A percentile compares a stretch with the other conserved stretches of the same genome.
Conservation (phyloP, 2,329 filamentous ascomycete genomes). For the Nemania diffusa region DNA sequence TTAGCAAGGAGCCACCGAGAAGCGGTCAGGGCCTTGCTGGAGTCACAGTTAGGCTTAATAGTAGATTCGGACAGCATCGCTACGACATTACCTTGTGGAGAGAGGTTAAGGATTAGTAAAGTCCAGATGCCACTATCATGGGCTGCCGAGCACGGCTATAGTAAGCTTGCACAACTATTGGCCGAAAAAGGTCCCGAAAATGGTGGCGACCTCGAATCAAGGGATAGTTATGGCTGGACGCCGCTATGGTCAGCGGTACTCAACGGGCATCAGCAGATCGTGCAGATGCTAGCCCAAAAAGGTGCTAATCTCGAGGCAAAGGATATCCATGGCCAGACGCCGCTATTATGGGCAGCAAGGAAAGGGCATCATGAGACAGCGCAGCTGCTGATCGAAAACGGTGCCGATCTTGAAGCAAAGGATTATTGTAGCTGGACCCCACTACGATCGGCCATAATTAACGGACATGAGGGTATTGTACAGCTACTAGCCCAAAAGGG, state of each 20-base stretch:
- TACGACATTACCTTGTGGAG: not conserved
- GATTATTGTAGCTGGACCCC: not conserved
- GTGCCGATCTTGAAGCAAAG: too few species aligned
- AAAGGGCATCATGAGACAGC: not conserved
- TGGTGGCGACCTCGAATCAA: not conserved
- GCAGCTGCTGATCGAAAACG: slow-evolving; percentile 32
- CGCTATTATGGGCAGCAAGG: not conserved
- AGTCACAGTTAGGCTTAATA: not conserved
- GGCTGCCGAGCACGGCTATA: not conserved
- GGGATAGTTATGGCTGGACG: not conserved
- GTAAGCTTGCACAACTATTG: not conserved
- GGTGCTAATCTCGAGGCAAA: not conserved
- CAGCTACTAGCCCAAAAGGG: not conserved
- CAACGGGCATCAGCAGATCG: not conserved
- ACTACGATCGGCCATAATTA: not conserved
- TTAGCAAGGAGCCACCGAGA: slow-evolving; percentile 4
- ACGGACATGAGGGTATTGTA: not conserved
- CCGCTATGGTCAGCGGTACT: not conserved
- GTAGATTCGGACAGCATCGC: not conserved
- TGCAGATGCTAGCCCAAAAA: not conserved
- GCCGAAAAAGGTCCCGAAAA: too few species aligned
- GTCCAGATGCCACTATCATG: not conserved
- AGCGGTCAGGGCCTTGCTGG: not conserved
- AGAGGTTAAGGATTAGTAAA: not conserved
- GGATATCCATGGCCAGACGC: not conserved